These are phyloP conservation scores for Parafenestella ontariensis DNA, from an alignment of 2,329 filamentous ascomycete genomes.

Conservation along the genomic window DNA sequence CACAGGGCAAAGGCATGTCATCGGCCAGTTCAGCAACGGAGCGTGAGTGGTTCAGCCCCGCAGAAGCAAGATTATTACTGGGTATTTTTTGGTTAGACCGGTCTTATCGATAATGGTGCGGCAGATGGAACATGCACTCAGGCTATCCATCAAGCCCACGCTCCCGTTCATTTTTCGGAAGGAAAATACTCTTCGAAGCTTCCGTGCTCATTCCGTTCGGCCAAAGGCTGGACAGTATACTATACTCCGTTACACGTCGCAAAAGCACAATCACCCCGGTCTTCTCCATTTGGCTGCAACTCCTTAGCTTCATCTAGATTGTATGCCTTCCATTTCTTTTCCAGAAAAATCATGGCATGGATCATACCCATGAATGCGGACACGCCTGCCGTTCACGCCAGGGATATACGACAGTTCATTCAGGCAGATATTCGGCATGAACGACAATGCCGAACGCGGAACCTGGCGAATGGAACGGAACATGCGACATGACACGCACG, in stretches of 20 bases:
- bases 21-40: conserved; percentile 17
- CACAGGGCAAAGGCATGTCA: conserved; percentile 10
- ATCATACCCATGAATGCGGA: conserved; percentile 1
- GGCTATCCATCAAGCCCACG: not conserved
- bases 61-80: conserved; percentile 15
- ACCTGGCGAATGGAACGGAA: conserved; percentile 17
- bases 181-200: conserved; percentile 12
- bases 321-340: conserved; percentile 16
- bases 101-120: conserved; percentile 22
- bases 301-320: conserved; percentile 5
- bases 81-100: not conserved
- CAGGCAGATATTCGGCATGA: conserved; percentile 29
- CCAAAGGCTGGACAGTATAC: conserved; percentile 17
- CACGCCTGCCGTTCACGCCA: conserved; percentile 18
- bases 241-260: conserved; percentile 5
- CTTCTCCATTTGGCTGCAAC: conserved; percentile 8
- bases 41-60: conserved; percentile 15
- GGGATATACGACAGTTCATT: conserved; percentile 13
- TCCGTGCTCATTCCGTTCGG: conserved; percentile 5
- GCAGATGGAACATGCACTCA: not conserved
- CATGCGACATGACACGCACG: conserved; percentile 23
- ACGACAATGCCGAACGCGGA: conserved; percentile 16
- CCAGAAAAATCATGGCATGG: conserved; percentile 23
- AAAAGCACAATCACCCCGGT: conserved; percentile 10
- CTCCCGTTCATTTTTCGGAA: not conserved